Evolutionary conservation across 139 green algal genomes (phyloP).

Genomic region (Micractinium sp.): DNA sequence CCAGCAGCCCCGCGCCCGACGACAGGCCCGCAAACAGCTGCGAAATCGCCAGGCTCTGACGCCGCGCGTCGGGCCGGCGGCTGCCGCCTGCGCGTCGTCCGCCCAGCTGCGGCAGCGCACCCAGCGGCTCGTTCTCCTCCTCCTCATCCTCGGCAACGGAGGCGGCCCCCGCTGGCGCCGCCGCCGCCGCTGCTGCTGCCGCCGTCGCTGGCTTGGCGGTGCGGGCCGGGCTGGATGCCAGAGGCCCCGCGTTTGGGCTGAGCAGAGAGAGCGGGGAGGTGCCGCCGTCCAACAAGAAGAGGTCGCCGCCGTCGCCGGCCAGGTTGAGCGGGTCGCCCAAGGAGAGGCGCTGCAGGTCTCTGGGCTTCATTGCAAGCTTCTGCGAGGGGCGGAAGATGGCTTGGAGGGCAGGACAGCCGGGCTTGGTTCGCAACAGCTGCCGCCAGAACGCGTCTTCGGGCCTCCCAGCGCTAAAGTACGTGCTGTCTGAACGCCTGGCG

Average conservation of each 20-base stretch:
- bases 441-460: too few species aligned
- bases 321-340: neutral
- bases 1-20: constrained; percentile 3
- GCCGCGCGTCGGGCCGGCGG: constrained; percentile 6
- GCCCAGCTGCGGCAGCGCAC: constrained; percentile 2
- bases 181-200: neutral
- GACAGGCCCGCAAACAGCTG: neutral
- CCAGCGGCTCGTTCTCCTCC: constrained; percentile 11
- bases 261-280: constrained; percentile 15
- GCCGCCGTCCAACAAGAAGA: neutral
- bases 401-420: neutral
- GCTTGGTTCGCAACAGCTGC: neutral
- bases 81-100: too few species aligned
- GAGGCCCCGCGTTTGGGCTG: neutral
- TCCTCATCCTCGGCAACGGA: neutral
- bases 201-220: neutral
- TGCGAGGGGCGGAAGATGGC: neutral
- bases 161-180: neutral
- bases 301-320: neutral
- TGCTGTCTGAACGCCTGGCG: too few species aligned
- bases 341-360: neutral
- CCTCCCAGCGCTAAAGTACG: too few species aligned
- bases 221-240: neutral
- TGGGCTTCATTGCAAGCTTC: neutral
- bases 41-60: constrained; percentile 16